phyloP scores from a whole-genome alignment of 495 filamentous ascomycete genomes.

The Rostrohypoxylon terebratum region DNA sequence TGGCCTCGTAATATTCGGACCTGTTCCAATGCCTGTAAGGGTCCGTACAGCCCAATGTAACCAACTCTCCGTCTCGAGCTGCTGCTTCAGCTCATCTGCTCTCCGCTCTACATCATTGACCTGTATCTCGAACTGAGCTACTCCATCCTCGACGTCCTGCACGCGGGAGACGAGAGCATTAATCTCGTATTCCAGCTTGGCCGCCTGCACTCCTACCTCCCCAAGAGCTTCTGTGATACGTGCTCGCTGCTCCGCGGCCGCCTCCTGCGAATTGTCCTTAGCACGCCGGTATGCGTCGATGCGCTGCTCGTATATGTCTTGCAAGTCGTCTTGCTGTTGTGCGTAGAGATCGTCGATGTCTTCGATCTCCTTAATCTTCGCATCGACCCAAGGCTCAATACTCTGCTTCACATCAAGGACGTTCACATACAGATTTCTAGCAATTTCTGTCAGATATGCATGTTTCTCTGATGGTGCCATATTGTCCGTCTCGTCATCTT shows the following conservation, averaged over 20 bases:
- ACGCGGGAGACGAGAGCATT: slow-evolving; percentile 82
- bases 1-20: slow-evolving; percentile 62
- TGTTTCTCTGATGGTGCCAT: slow-evolving; percentile 51
- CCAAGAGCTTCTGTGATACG: slow-evolving; percentile 78
- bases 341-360: slow-evolving; percentile 70
- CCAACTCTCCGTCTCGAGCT: slow-evolving; percentile 72
- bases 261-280: slow-evolving; percentile 72
- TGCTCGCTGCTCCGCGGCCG: slow-evolving; percentile 73
- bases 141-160: slow-evolving; percentile 86
- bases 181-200: slow-evolving; percentile 95
- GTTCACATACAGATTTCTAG: slow-evolving; percentile 66
- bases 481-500: slow-evolving; percentile 31
- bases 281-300: slow-evolving; percentile 71
- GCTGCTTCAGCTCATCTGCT: slow-evolving; percentile 74
- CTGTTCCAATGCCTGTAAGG: slow-evolving; percentile 69
- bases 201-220: slow-evolving; percentile 83
- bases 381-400: slow-evolving; percentile 73
- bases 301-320: slow-evolving; percentile 74
- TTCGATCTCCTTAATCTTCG: slow-evolving; percentile 71
- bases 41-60: slow-evolving; percentile 69
- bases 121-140: slow-evolving; percentile 82
- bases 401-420: slow-evolving; percentile 62
- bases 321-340: slow-evolving; percentile 72
- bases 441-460: slow-evolving; percentile 64
- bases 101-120: slow-evolving; percentile 82